phyloP scores from a whole-genome alignment of 257 asterid species.

The Echium plantagineum region DNA sequence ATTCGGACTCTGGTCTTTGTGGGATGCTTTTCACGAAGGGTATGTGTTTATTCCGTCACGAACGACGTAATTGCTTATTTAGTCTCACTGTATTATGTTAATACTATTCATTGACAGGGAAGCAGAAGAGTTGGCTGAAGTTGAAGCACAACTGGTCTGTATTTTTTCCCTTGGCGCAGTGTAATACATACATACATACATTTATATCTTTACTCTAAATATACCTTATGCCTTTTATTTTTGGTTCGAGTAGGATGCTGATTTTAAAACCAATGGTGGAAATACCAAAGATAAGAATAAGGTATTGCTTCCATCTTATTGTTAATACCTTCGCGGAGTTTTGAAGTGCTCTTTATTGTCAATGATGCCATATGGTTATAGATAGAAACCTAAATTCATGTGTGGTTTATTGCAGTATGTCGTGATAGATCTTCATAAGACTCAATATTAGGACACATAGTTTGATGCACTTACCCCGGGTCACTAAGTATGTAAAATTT shows the following conservation, averaged over 20 bases:
- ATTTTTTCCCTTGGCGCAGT: constrained; percentile 3
- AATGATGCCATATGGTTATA: neutral
- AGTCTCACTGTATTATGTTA: constrained; percentile 2
- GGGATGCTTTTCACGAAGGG: constrained; percentile 94
- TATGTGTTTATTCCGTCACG: constrained; percentile 17
- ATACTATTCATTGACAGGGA: constrained; percentile 40
- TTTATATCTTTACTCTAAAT: neutral
- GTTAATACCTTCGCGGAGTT: neutral
- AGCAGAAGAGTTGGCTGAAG: constrained; percentile 74
- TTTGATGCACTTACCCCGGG: no score
- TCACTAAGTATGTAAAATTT: no score
- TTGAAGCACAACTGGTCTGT: constrained; percentile 86
- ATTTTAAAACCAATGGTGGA: constrained; percentile 48
- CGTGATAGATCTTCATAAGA: neutral
- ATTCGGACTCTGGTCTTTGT: constrained; percentile 91
- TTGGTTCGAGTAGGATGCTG: constrained; percentile 53
- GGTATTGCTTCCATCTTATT: constrained; percentile 16
- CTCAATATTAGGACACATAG: neutral
- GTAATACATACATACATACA: no score
- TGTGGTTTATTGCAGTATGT: neutral
- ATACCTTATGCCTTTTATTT: constrained; percentile 15
- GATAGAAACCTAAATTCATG: neutral
- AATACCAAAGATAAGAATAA: constrained; percentile 37
- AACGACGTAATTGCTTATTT: constrained; percentile 3
- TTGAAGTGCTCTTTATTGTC: neutral